phyloP scores from a whole-genome alignment of 352 stramenopile genomes.

The Pythium rishiriense region DNA sequence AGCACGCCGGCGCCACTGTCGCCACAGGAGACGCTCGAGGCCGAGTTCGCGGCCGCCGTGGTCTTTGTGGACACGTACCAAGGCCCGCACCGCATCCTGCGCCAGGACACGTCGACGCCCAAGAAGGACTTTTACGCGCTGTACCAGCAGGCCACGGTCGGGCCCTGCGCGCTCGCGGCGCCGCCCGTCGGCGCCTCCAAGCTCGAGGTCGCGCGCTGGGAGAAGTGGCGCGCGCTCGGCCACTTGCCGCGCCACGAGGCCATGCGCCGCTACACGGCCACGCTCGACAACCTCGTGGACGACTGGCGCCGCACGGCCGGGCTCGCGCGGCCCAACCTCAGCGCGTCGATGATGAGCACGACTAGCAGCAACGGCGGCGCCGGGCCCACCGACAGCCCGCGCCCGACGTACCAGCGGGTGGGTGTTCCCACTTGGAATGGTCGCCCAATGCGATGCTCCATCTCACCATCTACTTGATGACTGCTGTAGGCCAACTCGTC shows the following conservation, averaged over 20 bases:
- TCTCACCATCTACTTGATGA: not conserved
- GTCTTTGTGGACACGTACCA: slow-evolving; percentile 84
- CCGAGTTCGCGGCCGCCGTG: slow-evolving; percentile 69
- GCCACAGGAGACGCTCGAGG: slow-evolving; percentile 41
- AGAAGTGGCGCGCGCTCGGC: slow-evolving; percentile 77
- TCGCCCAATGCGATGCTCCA: not conserved
- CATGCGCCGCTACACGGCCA: slow-evolving; percentile 77
- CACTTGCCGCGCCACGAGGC: slow-evolving; percentile 68
- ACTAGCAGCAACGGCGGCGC: slow-evolving; percentile 18
- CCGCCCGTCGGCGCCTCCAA: slow-evolving; percentile 43
- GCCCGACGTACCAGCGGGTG: slow-evolving; percentile 22
- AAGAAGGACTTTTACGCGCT: slow-evolving; percentile 83
- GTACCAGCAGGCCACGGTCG: slow-evolving; percentile 73
- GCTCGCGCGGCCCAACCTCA: slow-evolving; percentile 21
- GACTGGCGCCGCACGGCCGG: slow-evolving; percentile 68
- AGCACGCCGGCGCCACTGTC: slow-evolving; percentile 28
- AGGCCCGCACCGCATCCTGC: slow-evolving; percentile 76
- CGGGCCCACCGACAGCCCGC: not conserved
- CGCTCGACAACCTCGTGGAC: slow-evolving; percentile 79
- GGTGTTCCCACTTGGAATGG: not conserved
- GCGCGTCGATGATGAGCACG: slow-evolving; percentile 25
- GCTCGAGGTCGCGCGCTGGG: slow-evolving; percentile 47
- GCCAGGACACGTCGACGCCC: slow-evolving; percentile 63
- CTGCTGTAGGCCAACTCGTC: slow-evolving; percentile 10
- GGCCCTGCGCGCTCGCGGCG: slow-evolving; percentile 42